These are phyloP conservation scores for Claviceps sp. DNA, from an alignment of 2,329 filamentous ascomycete species.

Conservation along the genomic window DNA sequence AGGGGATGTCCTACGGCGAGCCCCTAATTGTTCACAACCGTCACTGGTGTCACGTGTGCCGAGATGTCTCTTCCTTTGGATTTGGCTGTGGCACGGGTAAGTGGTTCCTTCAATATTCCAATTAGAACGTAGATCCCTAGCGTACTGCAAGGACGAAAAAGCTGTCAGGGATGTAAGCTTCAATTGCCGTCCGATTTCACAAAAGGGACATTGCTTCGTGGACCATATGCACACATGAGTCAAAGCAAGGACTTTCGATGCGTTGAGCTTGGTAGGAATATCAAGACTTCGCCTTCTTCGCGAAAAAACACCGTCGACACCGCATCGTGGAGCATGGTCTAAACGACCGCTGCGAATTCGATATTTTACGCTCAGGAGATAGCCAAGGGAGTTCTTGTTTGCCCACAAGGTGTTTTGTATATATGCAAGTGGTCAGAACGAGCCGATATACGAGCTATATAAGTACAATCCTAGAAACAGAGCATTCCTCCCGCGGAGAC, in stretches of 20 bases:
- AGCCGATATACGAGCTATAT: no score
- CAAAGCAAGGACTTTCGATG: background rate
- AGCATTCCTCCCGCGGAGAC: background rate
- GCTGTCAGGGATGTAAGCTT: no score
- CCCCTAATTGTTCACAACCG: no score
- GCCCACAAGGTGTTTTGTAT: background rate
- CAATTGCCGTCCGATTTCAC: no score
- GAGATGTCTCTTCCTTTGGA: no score
- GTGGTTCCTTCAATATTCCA: no score
- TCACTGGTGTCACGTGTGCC: no score
- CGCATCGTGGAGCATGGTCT: background rate
- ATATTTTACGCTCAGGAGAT: background rate
- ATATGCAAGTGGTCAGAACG: background rate
- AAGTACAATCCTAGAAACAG: background rate
- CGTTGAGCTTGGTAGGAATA: background rate
- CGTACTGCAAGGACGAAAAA: no score
- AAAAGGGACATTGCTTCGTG: no score
- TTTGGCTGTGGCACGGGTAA: no score
- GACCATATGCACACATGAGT: background rate
- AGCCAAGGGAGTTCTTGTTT: background rate
- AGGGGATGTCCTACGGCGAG: no score
- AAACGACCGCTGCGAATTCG: background rate
- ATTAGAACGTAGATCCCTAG: no score
- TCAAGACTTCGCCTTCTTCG: background rate
- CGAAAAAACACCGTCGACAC: background rate